Evolutionary conservation across 257 asterid genomes (phyloP), one percentile per base, ranked within the genome.

Genomic region (Hygrophila difformis): DNA sequence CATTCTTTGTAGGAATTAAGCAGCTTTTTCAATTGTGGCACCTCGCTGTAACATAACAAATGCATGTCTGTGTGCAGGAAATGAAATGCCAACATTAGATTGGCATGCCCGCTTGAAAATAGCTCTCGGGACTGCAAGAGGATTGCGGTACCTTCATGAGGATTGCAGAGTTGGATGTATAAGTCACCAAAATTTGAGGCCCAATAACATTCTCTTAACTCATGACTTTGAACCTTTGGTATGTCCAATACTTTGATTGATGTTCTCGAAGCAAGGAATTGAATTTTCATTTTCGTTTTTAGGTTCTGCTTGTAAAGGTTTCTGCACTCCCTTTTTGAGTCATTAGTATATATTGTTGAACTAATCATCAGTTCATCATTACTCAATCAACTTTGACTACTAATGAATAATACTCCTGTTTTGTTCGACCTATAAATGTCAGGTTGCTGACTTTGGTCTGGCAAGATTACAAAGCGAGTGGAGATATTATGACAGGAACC

Each of bases 171-270:
- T 87, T 8, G 97, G 97, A 62, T 69, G 97, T 39, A 77, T 87
- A 53, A 65, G 75, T 55, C 94, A 87, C 66, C 59, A 91, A 57
- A 83, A 83, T 44, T 51, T 87, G 67, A 64, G 84, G 61, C 94
- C 94, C 6, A 76, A 68, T 68, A 87, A 87, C 73, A 83, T 87
- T 60, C 93, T 87, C 47, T 47, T 87, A 41, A 87, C 97, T 33
- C 97, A 87, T 63, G 91, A 83, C 67, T 83, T 79, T 37, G 94
- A 87, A 57, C 97, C 97, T 61, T 66, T 77, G 94, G 97, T 80
- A 73, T 13, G 14, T 56, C 24, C 22, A 19, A 15, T 57, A 34
- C n/a, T n/a, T n/a, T n/a, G n/a, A n/a, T n/a, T n/a, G 41, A 28
- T 53, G 33, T 39, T 47, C 18, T 33, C 8, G 56, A 59, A 56